Conservation (phyloP, 2,329 filamentous ascomycete genomes). For the Teratosphaeria pseudoeucalypti region DNA sequence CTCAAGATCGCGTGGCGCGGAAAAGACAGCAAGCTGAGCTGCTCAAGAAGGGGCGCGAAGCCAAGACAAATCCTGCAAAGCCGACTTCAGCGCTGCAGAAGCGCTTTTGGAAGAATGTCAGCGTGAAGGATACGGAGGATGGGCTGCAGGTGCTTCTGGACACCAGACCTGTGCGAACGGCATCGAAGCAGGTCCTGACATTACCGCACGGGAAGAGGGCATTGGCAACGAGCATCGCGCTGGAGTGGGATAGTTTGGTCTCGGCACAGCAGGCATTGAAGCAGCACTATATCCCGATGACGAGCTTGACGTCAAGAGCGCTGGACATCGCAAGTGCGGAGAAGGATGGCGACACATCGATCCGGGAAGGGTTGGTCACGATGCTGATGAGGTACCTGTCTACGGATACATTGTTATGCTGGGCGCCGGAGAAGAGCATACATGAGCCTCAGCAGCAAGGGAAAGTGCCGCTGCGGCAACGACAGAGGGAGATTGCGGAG, state of each 20-base stretch:
- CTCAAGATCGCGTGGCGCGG: conserved; percentile 37
- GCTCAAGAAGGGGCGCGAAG: conserved; percentile 36
- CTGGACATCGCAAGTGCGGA: conserved; percentile 70
- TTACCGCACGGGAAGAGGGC: conserved; percentile 67
- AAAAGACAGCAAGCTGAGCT: conserved; percentile 42
- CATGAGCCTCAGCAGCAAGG: conserved; percentile 41
- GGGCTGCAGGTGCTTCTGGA: conserved; percentile 65
- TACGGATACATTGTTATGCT: conserved; percentile 88
- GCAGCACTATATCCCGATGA: conserved; percentile 82
- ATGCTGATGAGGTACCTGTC: conserved; percentile 76
- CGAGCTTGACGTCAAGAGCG: conserved; percentile 72
- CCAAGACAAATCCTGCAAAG: conserved; percentile 33
- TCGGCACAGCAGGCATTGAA: conserved; percentile 75
- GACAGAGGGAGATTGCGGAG: conserved; percentile 60
- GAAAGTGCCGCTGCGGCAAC: conserved; percentile 49
- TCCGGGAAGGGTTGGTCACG: conserved; percentile 54
- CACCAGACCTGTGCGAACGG: conserved; percentile 65
- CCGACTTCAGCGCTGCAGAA: conserved; percentile 47
- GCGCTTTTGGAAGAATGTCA: conserved; percentile 83
- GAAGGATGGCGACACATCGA: conserved; percentile 30
- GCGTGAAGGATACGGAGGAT: conserved; percentile 54
- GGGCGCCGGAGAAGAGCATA: conserved; percentile 52
- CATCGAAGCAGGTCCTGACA: conserved; percentile 58
- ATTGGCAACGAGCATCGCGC: conserved; percentile 72
- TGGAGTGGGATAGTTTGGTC: conserved; percentile 85